phyloP scores from a whole-genome alignment of 305 asterid species.

The Fraxinus paxiana region DNA sequence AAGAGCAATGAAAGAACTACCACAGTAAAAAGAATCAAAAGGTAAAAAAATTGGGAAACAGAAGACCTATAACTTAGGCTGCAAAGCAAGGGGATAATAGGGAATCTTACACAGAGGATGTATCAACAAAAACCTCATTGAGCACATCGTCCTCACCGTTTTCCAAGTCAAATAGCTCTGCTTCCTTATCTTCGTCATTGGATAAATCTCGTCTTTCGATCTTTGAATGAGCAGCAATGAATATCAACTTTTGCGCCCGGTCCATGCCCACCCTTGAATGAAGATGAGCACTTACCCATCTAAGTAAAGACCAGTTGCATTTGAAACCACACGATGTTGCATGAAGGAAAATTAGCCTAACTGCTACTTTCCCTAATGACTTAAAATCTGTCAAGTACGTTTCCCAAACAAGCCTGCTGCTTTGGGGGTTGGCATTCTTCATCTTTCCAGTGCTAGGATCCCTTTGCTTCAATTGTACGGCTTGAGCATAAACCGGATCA shows the following conservation, averaged over 20 bases:
- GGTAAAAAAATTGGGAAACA: background rate
- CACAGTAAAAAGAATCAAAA: conserved; percentile 28
- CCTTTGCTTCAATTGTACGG: conserved; percentile 76
- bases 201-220: conserved; percentile 50
- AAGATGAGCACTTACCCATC: conserved; percentile 53
- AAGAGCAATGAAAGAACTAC: conserved; percentile 19
- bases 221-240: conserved; percentile 72
- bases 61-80: conserved; percentile 31
- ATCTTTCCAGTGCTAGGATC: conserved; percentile 79
- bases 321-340: conserved; percentile 74
- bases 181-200: conserved; percentile 67
- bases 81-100: conserved; percentile 15
- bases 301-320: conserved; percentile 50
- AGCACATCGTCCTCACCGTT: conserved; percentile 96
- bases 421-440: conserved; percentile 80
- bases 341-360: conserved; percentile 74
- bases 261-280: conserved; percentile 75
- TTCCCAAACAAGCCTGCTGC: conserved; percentile 96
- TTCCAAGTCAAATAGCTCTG: conserved; percentile 61
- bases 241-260: conserved; percentile 74
- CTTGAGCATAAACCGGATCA: conserved; percentile 90
- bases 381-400: conserved; percentile 72
- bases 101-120: conserved; percentile 76
- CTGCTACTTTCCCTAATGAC: conserved; percentile 74
- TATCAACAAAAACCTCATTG: conserved; percentile 87